These are phyloP conservation scores for Botryotinia narcissicola DNA, from an alignment of 2,329 filamentous ascomycete genomes.

Conservation along the genomic window DNA sequence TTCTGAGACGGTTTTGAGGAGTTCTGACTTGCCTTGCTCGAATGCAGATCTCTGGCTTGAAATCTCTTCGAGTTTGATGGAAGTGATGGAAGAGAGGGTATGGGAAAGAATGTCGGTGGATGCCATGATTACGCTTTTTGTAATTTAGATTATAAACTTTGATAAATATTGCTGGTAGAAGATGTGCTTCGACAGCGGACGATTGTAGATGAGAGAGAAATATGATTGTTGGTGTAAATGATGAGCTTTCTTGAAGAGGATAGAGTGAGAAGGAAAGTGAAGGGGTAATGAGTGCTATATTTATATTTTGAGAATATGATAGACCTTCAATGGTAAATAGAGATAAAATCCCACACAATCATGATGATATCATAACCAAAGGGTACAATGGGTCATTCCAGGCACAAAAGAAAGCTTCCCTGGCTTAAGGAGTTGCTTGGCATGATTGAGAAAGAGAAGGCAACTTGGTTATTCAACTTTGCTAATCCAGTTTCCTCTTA, in stretches of 20 bases:
- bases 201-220: not conserved
- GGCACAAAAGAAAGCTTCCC: not conserved
- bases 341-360: not conserved
- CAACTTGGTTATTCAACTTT: not conserved
- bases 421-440: not conserved
- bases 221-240: not conserved
- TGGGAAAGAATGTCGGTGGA: conserved; percentile 46
- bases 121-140: conserved; percentile 33
- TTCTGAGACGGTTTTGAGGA: conserved; percentile 39
- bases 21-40: conserved; percentile 45
- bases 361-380: not conserved
- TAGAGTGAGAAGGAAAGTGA: not conserved
- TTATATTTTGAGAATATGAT: not conserved
- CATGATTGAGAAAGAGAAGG: not conserved
- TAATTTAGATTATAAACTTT: not conserved
- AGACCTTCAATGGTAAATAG: not conserved
- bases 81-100: conserved; percentile 54
- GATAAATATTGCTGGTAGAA: not conserved
- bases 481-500: not conserved
- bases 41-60: conserved; percentile 50
- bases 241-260: not conserved
- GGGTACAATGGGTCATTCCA: not conserved
- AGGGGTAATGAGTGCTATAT: not conserved
- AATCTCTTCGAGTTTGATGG: conserved; percentile 54
- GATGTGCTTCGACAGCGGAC: not conserved